A percentile compares a stretch with the other conserved stretches of the same genome.
These are phyloP conservation scores for Carex sylvatica DNA, from an alignment of 202 grass and related monocot species.

Conservation along the genomic window DNA sequence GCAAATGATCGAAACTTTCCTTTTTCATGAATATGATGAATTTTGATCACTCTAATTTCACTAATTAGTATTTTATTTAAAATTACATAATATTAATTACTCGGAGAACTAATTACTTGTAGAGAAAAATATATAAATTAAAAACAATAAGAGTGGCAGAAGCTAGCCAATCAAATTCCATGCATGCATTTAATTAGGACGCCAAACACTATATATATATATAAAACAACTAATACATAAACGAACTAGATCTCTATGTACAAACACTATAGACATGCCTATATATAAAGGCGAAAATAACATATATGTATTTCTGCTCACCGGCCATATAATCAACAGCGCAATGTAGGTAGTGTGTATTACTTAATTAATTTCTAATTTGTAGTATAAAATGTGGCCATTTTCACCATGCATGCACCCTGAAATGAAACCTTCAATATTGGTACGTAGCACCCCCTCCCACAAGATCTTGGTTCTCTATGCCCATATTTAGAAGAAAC, in stretches of 20 bases:
- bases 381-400: not conserved
- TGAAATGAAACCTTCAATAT: not conserved
- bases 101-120: not conserved
- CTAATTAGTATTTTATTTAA: not conserved
- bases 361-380: too few relatives aligned
- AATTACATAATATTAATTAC: not conserved
- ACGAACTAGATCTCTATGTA: not conserved
- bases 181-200: constrained; percentile 6
- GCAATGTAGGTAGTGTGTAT: too few relatives aligned
- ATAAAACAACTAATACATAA: not conserved
- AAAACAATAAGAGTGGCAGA: not conserved
- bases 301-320: not conserved
- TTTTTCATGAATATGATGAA: not conserved
- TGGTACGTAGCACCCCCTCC: not conserved
- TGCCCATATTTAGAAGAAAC: constrained; percentile 17
- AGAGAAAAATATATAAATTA: not conserved
- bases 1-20: not conserved
- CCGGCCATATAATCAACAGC: too few relatives aligned
- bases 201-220: not conserved
- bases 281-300: not conserved
- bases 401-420: not conserved
- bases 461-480: not conserved
- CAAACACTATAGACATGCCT: too few relatives aligned
- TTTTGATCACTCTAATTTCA: not conserved
- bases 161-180: not conserved